Conservation (phyloP, 306 rosid genomes). For the Astragalus membranaceus region DNA sequence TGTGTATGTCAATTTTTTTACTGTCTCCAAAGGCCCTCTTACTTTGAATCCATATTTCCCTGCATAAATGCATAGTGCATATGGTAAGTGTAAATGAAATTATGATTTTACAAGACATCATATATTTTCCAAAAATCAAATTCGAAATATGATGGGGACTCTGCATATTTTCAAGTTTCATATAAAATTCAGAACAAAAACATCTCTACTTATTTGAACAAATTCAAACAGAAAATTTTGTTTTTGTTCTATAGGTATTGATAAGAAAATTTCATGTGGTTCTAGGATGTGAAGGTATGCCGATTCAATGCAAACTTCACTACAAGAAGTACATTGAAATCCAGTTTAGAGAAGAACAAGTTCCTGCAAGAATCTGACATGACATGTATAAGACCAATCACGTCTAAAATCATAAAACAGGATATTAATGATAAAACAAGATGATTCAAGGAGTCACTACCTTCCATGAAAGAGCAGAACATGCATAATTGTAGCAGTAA, state of each 20-base stretch:
- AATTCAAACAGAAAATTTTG: not conserved
- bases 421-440: not conserved
- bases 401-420: too few species aligned
- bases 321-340: not conserved
- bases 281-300: not conserved
- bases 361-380: not conserved
- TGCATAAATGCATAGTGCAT: not conserved
- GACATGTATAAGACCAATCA: too few species aligned
- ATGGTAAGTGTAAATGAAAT: not conserved
- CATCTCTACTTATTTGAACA: not conserved
- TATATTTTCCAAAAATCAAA: not conserved
- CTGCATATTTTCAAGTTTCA: not conserved
- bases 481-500: constrained; percentile 68
- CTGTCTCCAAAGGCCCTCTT: constrained; percentile 39
- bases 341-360: not conserved
- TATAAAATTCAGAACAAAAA: not conserved
- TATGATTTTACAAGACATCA: not conserved
- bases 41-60: constrained; percentile 52
- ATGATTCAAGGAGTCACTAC: constrained; percentile 20
- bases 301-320: not conserved
- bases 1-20: constrained; percentile 51
- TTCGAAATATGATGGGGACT: not conserved
- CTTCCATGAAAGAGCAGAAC: constrained; percentile 71
- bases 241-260: not conserved
- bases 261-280: not conserved